Evolutionary conservation across 2,329 filamentous ascomycete species (phyloP).

Genomic region (Cylindrodendrum hubeiense): DNA sequence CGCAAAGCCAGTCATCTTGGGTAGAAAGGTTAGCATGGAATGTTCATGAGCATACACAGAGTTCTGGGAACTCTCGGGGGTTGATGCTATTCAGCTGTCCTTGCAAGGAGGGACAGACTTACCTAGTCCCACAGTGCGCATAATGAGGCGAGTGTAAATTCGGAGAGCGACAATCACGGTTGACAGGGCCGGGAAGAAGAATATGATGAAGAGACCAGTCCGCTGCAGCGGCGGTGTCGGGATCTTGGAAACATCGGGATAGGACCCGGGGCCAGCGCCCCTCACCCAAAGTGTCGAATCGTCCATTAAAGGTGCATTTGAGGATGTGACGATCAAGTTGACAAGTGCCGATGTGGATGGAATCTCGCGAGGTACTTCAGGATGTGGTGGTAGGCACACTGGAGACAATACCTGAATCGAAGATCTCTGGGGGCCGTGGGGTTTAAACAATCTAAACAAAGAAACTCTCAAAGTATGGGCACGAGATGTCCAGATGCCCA

Average conservation of each 20-base stretch:
- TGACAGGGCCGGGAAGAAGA: constrained; percentile 49
- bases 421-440: constrained; percentile 1
- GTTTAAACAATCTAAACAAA: constrained; percentile 1
- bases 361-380: not conserved
- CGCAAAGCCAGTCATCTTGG: constrained; percentile 45
- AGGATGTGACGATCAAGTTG: not conserved
- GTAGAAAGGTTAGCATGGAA: constrained; percentile 1
- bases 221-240: constrained; percentile 50
- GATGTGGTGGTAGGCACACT: not conserved
- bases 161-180: constrained; percentile 43
- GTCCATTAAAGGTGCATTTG: constrained; percentile 7
- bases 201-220: constrained; percentile 46
- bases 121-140: constrained; percentile 44
- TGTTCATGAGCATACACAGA: not conserved
- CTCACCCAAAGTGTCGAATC: constrained; percentile 8
- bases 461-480: not conserved
- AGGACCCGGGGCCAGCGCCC: constrained; percentile 22
- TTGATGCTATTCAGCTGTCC: not conserved
- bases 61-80: not conserved
- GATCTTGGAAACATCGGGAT: constrained; percentile 44
- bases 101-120: not conserved
- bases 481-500: not conserved
- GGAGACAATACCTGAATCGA: not conserved
- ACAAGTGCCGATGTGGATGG: too few relatives aligned
- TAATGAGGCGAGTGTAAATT: constrained; percentile 44